These are phyloP conservation scores for Holtermannia corniformis DNA, from an alignment of 768 basidiomycete species.

Conservation along the genomic window DNA sequence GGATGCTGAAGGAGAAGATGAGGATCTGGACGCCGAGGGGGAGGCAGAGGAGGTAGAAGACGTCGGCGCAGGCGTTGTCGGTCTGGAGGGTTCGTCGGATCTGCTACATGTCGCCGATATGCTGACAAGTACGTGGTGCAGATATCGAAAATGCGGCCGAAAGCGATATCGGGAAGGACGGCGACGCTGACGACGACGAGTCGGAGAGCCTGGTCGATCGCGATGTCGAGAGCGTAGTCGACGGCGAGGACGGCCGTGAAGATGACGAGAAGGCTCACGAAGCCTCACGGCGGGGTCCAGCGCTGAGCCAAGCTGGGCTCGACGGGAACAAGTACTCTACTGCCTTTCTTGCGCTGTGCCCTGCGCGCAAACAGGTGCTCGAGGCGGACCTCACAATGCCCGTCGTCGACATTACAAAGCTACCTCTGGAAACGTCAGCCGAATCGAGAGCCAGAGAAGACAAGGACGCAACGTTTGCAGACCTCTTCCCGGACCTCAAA, in stretches of 20 bases:
- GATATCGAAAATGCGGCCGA: slow-evolving; percentile 15
- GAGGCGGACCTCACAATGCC: slow-evolving; percentile 7
- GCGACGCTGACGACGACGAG: slow-evolving; percentile 9
- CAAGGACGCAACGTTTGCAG: slow-evolving; percentile 43
- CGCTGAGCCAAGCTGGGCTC: background rate
- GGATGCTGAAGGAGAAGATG: slow-evolving; percentile 24
- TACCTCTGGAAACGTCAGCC: slow-evolving; percentile 1
- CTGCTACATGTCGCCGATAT: too few species aligned
- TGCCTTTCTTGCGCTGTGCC: background rate
- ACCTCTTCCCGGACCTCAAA: slow-evolving; percentile 73
- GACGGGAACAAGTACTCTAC: background rate
- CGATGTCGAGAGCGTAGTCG: slow-evolving; percentile 43
- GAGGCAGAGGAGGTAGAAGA: slow-evolving; percentile 18
- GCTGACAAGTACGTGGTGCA: too few species aligned
- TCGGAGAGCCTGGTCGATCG: background rate
- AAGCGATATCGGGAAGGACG: slow-evolving; percentile 6
- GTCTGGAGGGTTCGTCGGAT: slow-evolving; percentile 19
- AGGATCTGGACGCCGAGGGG: slow-evolving; percentile 43
- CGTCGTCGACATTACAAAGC: slow-evolving; percentile 12
- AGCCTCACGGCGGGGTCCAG: background rate
- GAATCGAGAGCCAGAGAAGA: background rate
- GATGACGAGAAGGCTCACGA: slow-evolving; percentile 40
- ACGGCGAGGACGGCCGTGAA: slow-evolving; percentile 37
- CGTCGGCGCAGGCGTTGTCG: slow-evolving; percentile 19
- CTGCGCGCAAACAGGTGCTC: slow-evolving; percentile 6